phyloP scores from a whole-genome alignment of 2,329 filamentous ascomycete genomes.

The Gnomoniopsis sp. region DNA sequence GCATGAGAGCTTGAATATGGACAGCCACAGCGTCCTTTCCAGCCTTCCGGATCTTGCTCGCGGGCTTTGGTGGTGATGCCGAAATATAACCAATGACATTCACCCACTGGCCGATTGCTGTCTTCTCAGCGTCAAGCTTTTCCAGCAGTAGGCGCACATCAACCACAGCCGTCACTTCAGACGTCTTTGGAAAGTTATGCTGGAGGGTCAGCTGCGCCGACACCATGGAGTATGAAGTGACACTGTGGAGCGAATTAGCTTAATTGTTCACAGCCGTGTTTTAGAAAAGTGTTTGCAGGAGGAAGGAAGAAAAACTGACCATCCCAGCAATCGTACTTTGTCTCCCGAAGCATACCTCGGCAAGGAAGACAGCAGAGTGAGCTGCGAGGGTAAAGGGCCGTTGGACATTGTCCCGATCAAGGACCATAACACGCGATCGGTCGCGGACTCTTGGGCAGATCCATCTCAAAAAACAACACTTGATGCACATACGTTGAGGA shows the following conservation, averaged over 20 bases:
- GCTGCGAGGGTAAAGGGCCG: conserved; percentile 60
- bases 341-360: conserved; percentile 48
- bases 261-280: neutral
- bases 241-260: conserved; percentile 36
- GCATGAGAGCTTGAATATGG: conserved; percentile 67
- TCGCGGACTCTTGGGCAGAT: neutral
- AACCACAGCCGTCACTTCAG: conserved; percentile 53
- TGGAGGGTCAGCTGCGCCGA: conserved; percentile 64
- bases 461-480: neutral
- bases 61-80: conserved; percentile 20
- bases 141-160: conserved; percentile 70
- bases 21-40: conserved; percentile 24
- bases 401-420: conserved; percentile 40
- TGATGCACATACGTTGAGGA: conserved; percentile 2
- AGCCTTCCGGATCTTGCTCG: conserved; percentile 5
- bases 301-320: conserved; percentile 53
- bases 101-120: conserved; percentile 77
- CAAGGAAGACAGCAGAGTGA: conserved; percentile 64
- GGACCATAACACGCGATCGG: neutral
- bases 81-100: conserved; percentile 82
- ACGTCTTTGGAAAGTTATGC: conserved; percentile 57
- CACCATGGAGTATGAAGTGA: conserved; percentile 46
- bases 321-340: conserved; percentile 92
- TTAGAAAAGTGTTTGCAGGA: neutral
- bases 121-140: conserved; percentile 57